Base-by-base conservation (phyloP, 768 basidiomycete genomes). In the Pleurotus giganteus region DNA sequence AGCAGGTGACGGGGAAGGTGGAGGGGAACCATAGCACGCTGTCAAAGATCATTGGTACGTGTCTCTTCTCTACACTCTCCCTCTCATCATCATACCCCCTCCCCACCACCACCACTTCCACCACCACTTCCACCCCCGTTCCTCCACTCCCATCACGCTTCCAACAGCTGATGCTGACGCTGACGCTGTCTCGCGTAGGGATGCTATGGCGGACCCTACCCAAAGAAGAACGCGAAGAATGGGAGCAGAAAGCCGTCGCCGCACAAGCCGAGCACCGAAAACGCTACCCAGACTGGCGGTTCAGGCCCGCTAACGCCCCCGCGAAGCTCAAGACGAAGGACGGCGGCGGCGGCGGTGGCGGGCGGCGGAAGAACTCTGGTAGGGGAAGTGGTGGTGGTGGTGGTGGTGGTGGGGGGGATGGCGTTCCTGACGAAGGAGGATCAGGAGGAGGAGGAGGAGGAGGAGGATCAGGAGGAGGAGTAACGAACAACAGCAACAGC, bases 251-350 rank as follows among this genome's bases (percentile, higher is more conserved):
- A 68, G 90, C 86, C 4, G 73, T 80, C 37, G 72, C 79, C 4
- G 89, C 89, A 0, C 85, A 86, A 63, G 83, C 80, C 0, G 89
- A 89, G 65, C 89, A 91, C 65, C 78, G 88, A 51, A 74, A 75
- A 46, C 76, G 81, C 54, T 91, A 91, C 65, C 89, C 89, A 1
- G 86, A 90, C 68, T 92, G 90, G 89, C 76, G 90, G 47, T 92
- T 90, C 67, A 78, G 86, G 46, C 88, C 87, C 15, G 67, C 76
- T 12, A 78, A 79, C 57, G 71, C 75, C 37, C 65, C 71, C 39
- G 71, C 68, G 4, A 71, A 74, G 58, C 65, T 66, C 26, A 75
- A 76, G 61, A 63, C 67, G 32, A 72, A 73, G 57, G 74, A 71
- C 51, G 66, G 61, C 47, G 58, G 61, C 44, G 58, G 65, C 51